phyloP scores from a whole-genome alignment of 306 rosid genomes.

The Quercus berberidifolia region DNA sequence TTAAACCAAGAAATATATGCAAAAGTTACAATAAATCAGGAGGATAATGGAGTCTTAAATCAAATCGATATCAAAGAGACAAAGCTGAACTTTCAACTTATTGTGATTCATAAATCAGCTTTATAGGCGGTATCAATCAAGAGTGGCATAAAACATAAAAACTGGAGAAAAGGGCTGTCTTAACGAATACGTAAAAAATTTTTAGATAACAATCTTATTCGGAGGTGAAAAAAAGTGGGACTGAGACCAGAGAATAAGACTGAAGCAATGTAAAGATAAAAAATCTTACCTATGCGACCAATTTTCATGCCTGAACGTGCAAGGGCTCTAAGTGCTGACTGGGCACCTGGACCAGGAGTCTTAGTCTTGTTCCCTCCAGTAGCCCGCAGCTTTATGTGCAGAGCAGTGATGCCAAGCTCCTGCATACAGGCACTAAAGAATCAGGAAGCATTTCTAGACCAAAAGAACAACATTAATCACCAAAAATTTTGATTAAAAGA shows the following conservation, averaged over 20 bases:
- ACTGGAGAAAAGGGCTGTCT: not conserved
- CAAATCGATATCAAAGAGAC: no score
- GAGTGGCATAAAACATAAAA: not conserved
- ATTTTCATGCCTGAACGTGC: conserved; percentile 61
- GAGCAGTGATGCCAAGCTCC: conserved; percentile 58
- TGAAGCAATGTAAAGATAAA: not conserved
- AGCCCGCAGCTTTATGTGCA: conserved; percentile 51
- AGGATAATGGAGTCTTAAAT: no score
- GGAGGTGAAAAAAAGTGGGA: no score
- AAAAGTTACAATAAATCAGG: no score
- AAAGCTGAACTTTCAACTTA: not conserved
- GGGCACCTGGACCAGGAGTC: conserved; percentile 57
- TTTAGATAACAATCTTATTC: no score
- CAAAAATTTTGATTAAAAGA: no score
- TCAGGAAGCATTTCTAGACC: not conserved
- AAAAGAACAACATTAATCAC: not conserved
- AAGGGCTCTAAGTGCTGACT: conserved; percentile 54
- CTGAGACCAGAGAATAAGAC: not conserved
- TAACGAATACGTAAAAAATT: no score
- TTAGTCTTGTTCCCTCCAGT: conserved; percentile 61
- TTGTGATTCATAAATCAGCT: not conserved
- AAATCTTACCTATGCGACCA: conserved; percentile 45
- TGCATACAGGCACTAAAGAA: not conserved
- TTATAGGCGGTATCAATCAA: no score
- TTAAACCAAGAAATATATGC: no score